phyloP scores from a whole-genome alignment of 306 rosid species.

The Lagenaria siceraria region DNA sequence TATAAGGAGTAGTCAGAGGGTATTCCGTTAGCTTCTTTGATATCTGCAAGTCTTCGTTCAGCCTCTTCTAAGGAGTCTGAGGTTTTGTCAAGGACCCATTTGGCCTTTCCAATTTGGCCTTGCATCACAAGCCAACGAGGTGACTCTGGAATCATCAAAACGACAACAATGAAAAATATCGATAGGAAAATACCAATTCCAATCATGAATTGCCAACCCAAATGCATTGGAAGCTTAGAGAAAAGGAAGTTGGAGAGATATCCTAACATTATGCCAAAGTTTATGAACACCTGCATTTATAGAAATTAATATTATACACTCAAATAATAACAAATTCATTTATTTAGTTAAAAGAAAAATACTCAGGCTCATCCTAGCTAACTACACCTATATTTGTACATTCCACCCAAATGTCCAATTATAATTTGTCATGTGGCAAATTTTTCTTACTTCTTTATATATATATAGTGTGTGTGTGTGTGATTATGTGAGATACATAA shows the following conservation, averaged over 20 bases:
- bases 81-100: constrained; percentile 41
- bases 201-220: constrained; percentile 72
- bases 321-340: too few species aligned
- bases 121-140: constrained; percentile 84
- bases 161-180: constrained; percentile 23
- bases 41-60: constrained; percentile 32
- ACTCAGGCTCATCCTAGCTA: too few species aligned
- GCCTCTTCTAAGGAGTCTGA: constrained; percentile 63
- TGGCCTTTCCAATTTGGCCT: constrained; percentile 65
- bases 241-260: constrained; percentile 60
- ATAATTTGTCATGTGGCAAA: too few species aligned
- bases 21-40: constrained; percentile 59
- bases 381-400: too few species aligned
- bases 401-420: too few species aligned
- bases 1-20: constrained; percentile 32
- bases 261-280: constrained; percentile 47
- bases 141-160: constrained; percentile 71
- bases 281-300: constrained; percentile 13
- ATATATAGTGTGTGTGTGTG: too few species aligned
- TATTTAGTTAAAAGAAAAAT: too few species aligned
- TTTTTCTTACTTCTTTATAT: too few species aligned
- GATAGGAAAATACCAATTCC: constrained; percentile 56
- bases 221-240: constrained; percentile 23
- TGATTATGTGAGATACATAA: too few species aligned
- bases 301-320: too few species aligned